phyloP scores from a whole-genome alignment of 331 rosid species.

The Telfairia occidentalis region DNA sequence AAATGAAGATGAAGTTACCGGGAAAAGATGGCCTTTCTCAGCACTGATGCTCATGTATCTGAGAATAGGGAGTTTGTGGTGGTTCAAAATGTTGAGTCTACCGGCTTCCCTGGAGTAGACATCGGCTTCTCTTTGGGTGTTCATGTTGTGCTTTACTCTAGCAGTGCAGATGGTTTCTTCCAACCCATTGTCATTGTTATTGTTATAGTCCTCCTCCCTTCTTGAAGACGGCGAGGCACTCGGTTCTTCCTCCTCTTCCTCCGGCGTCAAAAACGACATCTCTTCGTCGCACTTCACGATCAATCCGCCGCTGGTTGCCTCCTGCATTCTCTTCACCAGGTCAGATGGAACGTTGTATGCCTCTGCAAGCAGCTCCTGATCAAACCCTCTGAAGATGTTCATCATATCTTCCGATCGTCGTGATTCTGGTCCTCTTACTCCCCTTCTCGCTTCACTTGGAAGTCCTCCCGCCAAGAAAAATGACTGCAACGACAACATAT shows the following conservation, averaged over 20 bases:
- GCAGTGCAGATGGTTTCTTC: slow-evolving; percentile 34
- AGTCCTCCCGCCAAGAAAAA: slow-evolving; percentile 28
- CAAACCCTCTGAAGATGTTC: slow-evolving; percentile 23
- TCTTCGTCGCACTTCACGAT: slow-evolving; percentile 18
- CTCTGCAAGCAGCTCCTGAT: slow-evolving; percentile 18
- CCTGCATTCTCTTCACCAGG: slow-evolving; percentile 15
- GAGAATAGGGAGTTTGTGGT: slow-evolving; percentile 34
- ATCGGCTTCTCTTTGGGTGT: slow-evolving; percentile 21
- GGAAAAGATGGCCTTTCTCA: slow-evolving; percentile 36
- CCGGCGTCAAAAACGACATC: slow-evolving; percentile 14
- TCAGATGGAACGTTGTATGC: slow-evolving; percentile 24
- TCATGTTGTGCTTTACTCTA: slow-evolving; percentile 28
- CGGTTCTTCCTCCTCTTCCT: slow-evolving; percentile 3
- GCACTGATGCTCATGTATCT: slow-evolving; percentile 26
- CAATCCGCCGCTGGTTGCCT: slow-evolving; percentile 13
- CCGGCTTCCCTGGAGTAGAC: slow-evolving; percentile 29
- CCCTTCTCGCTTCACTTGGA: slow-evolving; percentile 8
- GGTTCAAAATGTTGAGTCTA: slow-evolving; percentile 28
- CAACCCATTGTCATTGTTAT: slow-evolving; percentile 18
- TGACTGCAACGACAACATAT: not conserved
- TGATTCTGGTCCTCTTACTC: not conserved
- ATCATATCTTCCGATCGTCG: not conserved
- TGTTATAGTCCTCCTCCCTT: not conserved
- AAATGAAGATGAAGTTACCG: slow-evolving; percentile 7
- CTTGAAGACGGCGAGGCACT: not conserved